A percentile compares a stretch with the other conserved stretches of the same genome.
Evolutionary conservation across 2,329 filamentous ascomycete species (phyloP).

Genomic region (Diaporthe eres): DNA sequence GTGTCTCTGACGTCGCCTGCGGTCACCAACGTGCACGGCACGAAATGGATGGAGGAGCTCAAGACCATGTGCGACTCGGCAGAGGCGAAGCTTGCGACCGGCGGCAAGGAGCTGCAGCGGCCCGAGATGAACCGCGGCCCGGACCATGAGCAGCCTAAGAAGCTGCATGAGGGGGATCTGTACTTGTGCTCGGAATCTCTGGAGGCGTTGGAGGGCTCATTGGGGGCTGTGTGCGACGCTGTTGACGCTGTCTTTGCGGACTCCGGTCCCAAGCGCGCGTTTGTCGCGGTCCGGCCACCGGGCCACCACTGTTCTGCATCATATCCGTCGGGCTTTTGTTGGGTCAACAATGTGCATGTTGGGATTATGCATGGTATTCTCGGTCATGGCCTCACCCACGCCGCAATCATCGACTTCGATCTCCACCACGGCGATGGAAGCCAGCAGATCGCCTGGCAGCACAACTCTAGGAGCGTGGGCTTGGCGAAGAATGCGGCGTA

Average conservation of each 20-base stretch:
- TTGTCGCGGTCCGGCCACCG: conserved; percentile 92
- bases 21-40: conserved; percentile 92
- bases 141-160: conserved; percentile 60
- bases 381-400: conserved; percentile 89
- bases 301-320: conserved; percentile 95
- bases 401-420: conserved; percentile 93
- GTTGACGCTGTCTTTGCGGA: conserved; percentile 84
- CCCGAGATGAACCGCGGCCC: conserved; percentile 71
- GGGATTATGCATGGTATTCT: conserved; percentile 93
- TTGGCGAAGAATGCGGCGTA: conserved; percentile 78
- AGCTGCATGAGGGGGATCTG: conserved; percentile 89
- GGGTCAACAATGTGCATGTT: conserved; percentile 98
- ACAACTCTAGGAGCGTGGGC: conserved; percentile 79
- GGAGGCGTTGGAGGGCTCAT: conserved; percentile 88
- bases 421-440: conserved; percentile 96
- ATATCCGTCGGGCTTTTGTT: conserved; percentile 95
- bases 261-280: conserved; percentile 79
- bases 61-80: conserved; percentile 87
- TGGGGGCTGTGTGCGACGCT: conserved; percentile 94
- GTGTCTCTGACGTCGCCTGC: conserved; percentile 80
- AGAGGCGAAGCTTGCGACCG: conserved; percentile 81
- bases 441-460: conserved; percentile 91
- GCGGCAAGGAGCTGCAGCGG: conserved; percentile 83
- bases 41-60: conserved; percentile 94
- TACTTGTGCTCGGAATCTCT: conserved; percentile 91